Evolutionary conservation across 1,284 basidiomycete genomes (phyloP).

Genomic region (Abortiporus biennis): DNA sequence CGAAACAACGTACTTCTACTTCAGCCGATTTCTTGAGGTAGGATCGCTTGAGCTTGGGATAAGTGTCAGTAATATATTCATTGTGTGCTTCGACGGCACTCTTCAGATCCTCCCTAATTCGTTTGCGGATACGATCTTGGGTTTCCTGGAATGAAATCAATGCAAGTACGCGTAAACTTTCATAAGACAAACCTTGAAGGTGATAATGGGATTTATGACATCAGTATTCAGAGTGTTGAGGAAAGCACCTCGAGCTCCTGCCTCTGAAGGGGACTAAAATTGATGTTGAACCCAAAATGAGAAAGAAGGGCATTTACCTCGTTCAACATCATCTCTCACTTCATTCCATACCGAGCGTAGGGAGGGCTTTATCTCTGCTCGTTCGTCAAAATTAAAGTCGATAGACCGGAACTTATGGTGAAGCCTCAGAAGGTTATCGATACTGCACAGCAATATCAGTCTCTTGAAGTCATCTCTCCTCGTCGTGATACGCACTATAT

Average conservation of each 20-base stretch:
- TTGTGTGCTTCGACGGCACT: conserved; percentile 65
- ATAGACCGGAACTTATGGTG: conserved; percentile 64
- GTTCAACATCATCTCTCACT: conserved; percentile 76
- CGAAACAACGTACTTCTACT: conserved; percentile 53
- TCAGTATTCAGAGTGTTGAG: conserved; percentile 63
- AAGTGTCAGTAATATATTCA: conserved; percentile 69
- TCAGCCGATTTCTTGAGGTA: conserved; percentile 82
- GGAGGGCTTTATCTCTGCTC: conserved; percentile 47
- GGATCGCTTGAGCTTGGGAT: conserved; percentile 72
- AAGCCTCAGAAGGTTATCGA: conserved; percentile 65
- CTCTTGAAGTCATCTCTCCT: background rate
- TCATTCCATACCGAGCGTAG: conserved; percentile 74
- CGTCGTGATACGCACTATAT: conserved; percentile 54
- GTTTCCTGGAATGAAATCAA: conserved; percentile 50
- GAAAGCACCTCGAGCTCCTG: conserved; percentile 77
- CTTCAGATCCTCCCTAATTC: conserved; percentile 87
- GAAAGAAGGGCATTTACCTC: too few species aligned
- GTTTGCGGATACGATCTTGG: conserved; percentile 81
- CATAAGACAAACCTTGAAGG: conserved; percentile 49
- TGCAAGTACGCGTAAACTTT: background rate
- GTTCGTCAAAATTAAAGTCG: conserved; percentile 60
- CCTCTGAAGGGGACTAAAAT: too few species aligned
- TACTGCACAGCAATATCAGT: conserved; percentile 31
- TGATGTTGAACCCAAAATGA: too few species aligned
- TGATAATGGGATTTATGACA: conserved; percentile 61